phyloP scores from a whole-genome alignment of 495 filamentous ascomycete genomes.

The Hypoxylon fragiforme region DNA sequence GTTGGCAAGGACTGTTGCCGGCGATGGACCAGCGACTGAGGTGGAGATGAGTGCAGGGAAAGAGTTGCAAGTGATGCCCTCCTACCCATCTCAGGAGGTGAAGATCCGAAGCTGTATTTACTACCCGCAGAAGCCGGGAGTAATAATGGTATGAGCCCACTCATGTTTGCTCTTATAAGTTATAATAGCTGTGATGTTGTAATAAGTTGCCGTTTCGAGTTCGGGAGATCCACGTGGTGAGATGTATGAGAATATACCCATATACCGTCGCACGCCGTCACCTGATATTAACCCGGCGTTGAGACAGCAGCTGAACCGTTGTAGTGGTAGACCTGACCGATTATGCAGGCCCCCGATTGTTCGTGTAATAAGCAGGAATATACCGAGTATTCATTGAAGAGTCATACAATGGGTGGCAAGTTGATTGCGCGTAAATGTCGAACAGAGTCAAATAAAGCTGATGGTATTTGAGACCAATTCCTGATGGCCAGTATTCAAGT shows the following conservation, averaged over 20 bases:
- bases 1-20: conserved; percentile 35
- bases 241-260: conserved; percentile 11
- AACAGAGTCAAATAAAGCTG: conserved; percentile 1
- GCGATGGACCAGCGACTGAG: conserved; percentile 13
- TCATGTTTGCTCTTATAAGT: conserved; percentile 19
- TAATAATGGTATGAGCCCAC: conserved; percentile 29
- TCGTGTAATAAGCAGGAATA: conserved; percentile 13
- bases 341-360: conserved; percentile 29
- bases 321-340: conserved; percentile 15
- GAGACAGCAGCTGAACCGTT: conserved; percentile 22
- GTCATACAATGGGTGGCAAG: conserved; percentile 24
- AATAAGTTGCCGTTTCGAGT: background rate
- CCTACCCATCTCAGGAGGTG: conserved; percentile 10
- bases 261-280: conserved; percentile 11
- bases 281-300: conserved; percentile 3
- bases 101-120: conserved; percentile 1
- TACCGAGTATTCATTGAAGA: conserved; percentile 8
- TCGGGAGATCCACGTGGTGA: conserved; percentile 6
- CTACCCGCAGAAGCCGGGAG: conserved; percentile 23
- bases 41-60: background rate
- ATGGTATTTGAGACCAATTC: conserved; percentile 9
- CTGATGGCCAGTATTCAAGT: conserved; percentile 13
- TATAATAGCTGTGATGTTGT: background rate
- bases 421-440: conserved; percentile 5
- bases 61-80: conserved; percentile 17